Conservation (phyloP, 441 rosid genomes). For the Gossypium lobatum region DNA sequence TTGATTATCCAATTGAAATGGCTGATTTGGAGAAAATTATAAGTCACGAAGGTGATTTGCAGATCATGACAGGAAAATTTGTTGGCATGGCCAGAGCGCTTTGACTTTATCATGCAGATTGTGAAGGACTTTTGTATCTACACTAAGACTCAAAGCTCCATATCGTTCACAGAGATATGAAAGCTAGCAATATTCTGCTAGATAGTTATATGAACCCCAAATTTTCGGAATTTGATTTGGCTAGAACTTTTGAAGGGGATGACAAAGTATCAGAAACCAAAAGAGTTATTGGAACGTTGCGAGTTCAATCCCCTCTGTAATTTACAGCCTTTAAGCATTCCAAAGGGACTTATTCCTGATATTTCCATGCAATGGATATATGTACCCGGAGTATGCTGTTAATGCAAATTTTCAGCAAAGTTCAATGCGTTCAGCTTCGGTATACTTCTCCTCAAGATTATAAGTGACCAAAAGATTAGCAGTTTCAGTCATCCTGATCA, state of each 20-base stretch:
- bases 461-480: constrained; percentile 25
- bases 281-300: constrained; percentile 6
- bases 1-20: too few species aligned
- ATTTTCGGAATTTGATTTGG: constrained; percentile 8
- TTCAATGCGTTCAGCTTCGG: not conserved
- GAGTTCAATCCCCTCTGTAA: constrained; percentile 11
- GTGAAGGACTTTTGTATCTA: constrained; percentile 8
- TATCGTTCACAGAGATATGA: constrained; percentile 7
- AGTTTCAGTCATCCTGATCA: constrained; percentile 4
- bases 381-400: not conserved
- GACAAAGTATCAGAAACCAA: not conserved
- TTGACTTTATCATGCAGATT: not conserved
- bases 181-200: constrained; percentile 9
- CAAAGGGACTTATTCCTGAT: not conserved
- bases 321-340: not conserved
- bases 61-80: not conserved
- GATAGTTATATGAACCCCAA: constrained; percentile 7
- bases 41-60: not conserved
- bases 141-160: constrained; percentile 8
- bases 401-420: not conserved
- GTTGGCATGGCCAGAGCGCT: not conserved
- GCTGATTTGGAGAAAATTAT: not conserved
- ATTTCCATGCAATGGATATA: not conserved
- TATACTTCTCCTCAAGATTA: constrained; percentile 18
- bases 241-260: constrained; percentile 8